These are phyloP conservation scores for Piloderma croceum DNA, from an alignment of 768 basidiomycete genomes.

Conservation along the genomic window DNA sequence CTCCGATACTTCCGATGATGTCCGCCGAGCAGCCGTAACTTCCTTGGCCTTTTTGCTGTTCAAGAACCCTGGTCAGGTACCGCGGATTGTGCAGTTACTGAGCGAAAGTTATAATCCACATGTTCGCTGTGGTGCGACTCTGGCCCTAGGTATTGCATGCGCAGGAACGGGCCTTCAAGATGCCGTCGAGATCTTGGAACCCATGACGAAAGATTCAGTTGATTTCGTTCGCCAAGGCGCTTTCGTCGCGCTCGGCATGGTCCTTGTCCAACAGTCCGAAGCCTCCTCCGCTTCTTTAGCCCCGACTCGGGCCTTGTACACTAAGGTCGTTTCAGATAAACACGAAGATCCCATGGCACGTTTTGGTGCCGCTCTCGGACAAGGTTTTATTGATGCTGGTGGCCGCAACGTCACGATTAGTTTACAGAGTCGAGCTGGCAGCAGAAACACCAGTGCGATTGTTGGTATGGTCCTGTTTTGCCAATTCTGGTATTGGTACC, in stretches of 20 bases:
- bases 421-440: slow-evolving; percentile 88
- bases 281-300: slow-evolving; percentile 79
- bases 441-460: slow-evolving; percentile 87
- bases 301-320: slow-evolving; percentile 76
- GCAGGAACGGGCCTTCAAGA: slow-evolving; percentile 97
- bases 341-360: slow-evolving; percentile 99
- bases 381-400: slow-evolving; percentile 96
- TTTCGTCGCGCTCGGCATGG: slow-evolving; percentile 92
- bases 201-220: slow-evolving; percentile 96
- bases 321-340: slow-evolving; percentile 89
- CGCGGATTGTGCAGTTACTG: slow-evolving; percentile 91
- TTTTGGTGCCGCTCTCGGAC: slow-evolving; percentile 92
- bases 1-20: slow-evolving; percentile 97
- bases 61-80: slow-evolving; percentile 94
- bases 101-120: slow-evolving; percentile 99
- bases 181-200: slow-evolving; percentile 93
- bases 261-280: slow-evolving; percentile 94
- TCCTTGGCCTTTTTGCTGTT: slow-evolving; percentile 94
- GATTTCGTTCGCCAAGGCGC: slow-evolving; percentile 99
- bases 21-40: slow-evolving; percentile 93
- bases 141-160: slow-evolving; percentile 95
- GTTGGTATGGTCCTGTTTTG: slow-evolving; percentile 98
- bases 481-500: slow-evolving; percentile 99
- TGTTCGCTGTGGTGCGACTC: slow-evolving; percentile 92
- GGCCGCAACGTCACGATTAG: slow-evolving; percentile 95